These are phyloP conservation scores for Tetrahymena borealis DNA, from an alignment of 73 alveolate genomes.

Conservation along the genomic window DNA sequence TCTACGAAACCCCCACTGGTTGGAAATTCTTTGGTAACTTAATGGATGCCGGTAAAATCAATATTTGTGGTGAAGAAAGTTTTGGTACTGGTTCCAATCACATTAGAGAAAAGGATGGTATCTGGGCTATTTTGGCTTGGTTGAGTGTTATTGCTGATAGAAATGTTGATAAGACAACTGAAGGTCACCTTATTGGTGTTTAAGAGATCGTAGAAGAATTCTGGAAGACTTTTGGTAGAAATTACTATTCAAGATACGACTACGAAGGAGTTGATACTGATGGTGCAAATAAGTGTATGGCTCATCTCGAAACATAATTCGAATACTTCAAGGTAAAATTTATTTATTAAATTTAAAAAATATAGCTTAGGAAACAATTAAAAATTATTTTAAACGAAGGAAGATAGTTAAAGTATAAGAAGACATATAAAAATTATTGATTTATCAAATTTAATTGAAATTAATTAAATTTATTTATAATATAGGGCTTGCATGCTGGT, in stretches of 20 bases:
- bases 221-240: conserved; percentile 97
- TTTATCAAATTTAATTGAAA: conserved; percentile 16
- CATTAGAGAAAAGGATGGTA: conserved; percentile 98
- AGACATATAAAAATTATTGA: conserved; percentile 18
- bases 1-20: conserved; percentile 99
- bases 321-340: conserved; percentile 30
- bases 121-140: conserved; percentile 99
- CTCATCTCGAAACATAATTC: conserved; percentile 47
- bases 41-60: conserved; percentile 96
- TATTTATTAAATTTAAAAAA: background rate
- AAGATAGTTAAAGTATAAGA: too few species aligned
- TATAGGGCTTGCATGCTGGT: conserved; percentile 61
- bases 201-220: conserved; percentile 86
- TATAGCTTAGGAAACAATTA: too few species aligned
- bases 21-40: conserved; percentile 99
- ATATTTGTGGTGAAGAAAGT: conserved; percentile 97
- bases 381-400: too few species aligned
- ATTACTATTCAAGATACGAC: conserved; percentile 97
- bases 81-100: conserved; percentile 99
- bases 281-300: conserved; percentile 88
- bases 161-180: conserved; percentile 57
- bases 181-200: conserved; percentile 77
- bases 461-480: conserved; percentile 41
- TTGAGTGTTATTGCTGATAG: conserved; percentile 91
- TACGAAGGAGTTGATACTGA: conserved; percentile 92